Conservation (phyloP, 257 asterid genomes). For the Jasminum sambac region DNA sequence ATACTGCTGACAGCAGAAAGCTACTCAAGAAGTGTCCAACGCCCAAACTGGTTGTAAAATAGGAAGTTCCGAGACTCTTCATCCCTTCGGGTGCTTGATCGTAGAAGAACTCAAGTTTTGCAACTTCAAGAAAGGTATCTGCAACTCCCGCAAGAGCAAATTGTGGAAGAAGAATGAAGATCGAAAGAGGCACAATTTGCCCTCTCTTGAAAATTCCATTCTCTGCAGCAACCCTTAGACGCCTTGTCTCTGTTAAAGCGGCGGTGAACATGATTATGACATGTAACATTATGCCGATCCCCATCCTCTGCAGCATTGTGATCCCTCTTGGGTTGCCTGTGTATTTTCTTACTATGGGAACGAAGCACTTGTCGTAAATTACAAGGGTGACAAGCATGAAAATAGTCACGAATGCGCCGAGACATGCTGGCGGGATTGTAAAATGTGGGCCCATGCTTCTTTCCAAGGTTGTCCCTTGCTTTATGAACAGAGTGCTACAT, state of each 20-base stretch:
- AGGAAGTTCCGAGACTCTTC: conserved; percentile 82
- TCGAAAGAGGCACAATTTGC: conserved; percentile 53
- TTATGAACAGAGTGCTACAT: conserved; percentile 57
- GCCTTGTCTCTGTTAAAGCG: conserved; percentile 39
- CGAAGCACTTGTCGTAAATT: conserved; percentile 57
- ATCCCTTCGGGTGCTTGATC: conserved; percentile 77
- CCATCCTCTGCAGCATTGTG: conserved; percentile 64
- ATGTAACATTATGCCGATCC: conserved; percentile 53
- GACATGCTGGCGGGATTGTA: conserved; percentile 66
- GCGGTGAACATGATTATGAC: conserved; percentile 51
- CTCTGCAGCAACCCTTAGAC: conserved; percentile 45
- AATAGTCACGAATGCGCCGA: conserved; percentile 57
- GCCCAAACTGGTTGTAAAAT: conserved; percentile 65
- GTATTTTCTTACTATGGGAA: conserved; percentile 40
- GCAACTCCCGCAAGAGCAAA: conserved; percentile 61
- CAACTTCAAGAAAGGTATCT: conserved; percentile 64
- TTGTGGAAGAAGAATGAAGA: conserved; percentile 66
- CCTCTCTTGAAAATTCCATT: conserved; percentile 31
- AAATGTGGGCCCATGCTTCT: conserved; percentile 53
- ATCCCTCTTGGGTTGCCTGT: conserved; percentile 70
- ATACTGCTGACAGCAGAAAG: conserved; percentile 55
- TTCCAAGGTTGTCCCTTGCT: conserved; percentile 63
- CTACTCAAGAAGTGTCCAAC: conserved; percentile 65
- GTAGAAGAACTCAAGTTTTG: conserved; percentile 68
- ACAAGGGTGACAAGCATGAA: conserved; percentile 55